Evolutionary conservation across 352 stramenopile genomes (phyloP), one percentile per base, ranked within the genome.

Genomic region (Globisporangium cystogenes): DNA sequence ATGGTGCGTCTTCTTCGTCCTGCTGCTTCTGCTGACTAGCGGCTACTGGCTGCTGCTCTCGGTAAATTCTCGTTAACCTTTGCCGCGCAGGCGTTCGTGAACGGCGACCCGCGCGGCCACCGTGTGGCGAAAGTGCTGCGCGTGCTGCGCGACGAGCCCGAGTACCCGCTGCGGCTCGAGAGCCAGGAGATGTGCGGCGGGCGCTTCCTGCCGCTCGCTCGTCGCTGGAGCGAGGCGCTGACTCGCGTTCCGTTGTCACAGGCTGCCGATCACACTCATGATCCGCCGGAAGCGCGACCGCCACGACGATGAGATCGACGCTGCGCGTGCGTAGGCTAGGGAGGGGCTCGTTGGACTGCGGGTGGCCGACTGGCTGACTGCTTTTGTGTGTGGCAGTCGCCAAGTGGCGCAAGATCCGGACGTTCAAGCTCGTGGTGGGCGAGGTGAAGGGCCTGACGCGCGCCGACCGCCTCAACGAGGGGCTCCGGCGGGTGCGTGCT

Each of bases 331-430:
- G 47, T 52, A n/a, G 24, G 4, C 37, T 15, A 2, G 10, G 7
- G 7, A 8, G 10, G 0, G 10, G 3, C 29, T 14, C 21, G 18
- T 23, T 16, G 11, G 18, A 15, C 11, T 14, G 4, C 26, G 18
- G 26, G 23, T 5, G 20, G 7, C 7, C 16, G 21, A 16, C 8
- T 46, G 33, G n/a, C n/a, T n/a, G n/a, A n/a, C 23, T 59, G 35
- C 21, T 1, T 1, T 1, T 1, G 31, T 42, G 42, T 3, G 4
- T 54, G 27, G 41, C 46, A 90, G 78, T 69, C 48, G 68, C 72
- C 35, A 83, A 87, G 33, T 90, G 80, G 80, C 62, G 80, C 41
- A 90, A 90, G 57, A 70, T 90, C 52, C 73, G 80, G 29, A 90
- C 80, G 44, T 90, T 87, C 47, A 65, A 59, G 18, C 64, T 90